Evolutionary conservation across 805 yeast species (phyloP).

Genomic region (Saccharomycopsis sp.): DNA sequence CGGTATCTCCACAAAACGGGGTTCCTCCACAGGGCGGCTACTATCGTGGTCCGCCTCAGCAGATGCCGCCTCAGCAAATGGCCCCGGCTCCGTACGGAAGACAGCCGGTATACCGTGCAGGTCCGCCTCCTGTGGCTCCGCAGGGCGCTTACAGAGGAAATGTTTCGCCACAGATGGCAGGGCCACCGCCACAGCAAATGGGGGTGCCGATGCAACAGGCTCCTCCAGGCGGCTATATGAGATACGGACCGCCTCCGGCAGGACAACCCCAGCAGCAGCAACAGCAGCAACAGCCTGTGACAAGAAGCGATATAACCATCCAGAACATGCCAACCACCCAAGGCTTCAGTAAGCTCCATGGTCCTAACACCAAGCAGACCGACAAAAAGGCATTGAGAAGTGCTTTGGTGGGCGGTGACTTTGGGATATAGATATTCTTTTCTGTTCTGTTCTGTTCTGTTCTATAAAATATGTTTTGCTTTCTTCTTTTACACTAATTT

Average conservation of each 20-base stretch:
- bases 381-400: conserved; percentile 55
- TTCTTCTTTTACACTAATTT: no score
- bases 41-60: conserved; percentile 14
- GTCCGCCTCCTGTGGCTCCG: conserved; percentile 11
- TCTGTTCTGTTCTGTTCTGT: not conserved
- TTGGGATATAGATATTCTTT: conserved; percentile 53
- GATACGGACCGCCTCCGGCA: conserved; percentile 16
- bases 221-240: not conserved
- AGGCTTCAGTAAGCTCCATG: conserved; percentile 41
- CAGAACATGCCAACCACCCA: conserved; percentile 41
- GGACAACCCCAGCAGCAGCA: conserved; percentile 9
- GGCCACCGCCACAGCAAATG: not conserved
- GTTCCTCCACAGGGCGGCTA: conserved; percentile 12
- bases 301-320: conserved; percentile 39
- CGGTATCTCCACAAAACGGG: conserved; percentile 22
- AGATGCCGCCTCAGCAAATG: not conserved
- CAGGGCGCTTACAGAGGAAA: conserved; percentile 3
- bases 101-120: conserved; percentile 2
- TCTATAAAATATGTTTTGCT: not conserved
- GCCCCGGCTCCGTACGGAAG: conserved; percentile 7
- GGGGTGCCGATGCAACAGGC: conserved; percentile 1
- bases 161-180: conserved; percentile 1
- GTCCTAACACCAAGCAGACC: conserved; percentile 32
- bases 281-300: conserved; percentile 23
- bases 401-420: conserved; percentile 58